phyloP scores from a whole-genome alignment of 306 rosid genomes.

The Leucaena leucocephala region DNA sequence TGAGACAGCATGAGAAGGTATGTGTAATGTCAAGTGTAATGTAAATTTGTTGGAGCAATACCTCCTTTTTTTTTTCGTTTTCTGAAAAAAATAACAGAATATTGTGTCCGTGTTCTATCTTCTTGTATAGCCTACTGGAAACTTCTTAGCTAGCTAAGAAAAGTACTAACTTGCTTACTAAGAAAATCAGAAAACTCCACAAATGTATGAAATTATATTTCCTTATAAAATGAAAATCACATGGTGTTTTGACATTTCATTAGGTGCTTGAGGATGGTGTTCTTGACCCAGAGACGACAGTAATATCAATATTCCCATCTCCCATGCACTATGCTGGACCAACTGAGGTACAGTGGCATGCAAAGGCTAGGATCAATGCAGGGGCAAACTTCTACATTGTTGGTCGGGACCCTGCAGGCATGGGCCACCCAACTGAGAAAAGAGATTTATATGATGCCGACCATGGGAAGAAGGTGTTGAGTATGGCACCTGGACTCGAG shows the following conservation, averaged over 20 bases:
- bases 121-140: background rate
- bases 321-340: constrained; percentile 99
- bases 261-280: constrained; percentile 99
- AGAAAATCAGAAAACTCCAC: background rate
- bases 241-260: constrained; percentile 15
- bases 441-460: constrained; percentile 96
- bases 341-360: constrained; percentile 99
- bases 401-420: constrained; percentile 99
- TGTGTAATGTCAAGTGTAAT: background rate
- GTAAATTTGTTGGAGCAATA: background rate
- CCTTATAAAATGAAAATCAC: constrained; percentile 7
- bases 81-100: background rate
- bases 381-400: constrained; percentile 98
- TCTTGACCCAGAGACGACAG: constrained; percentile 97
- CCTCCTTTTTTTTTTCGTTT: background rate
- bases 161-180: background rate
- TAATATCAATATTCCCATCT: constrained; percentile 96
- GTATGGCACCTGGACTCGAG: constrained; percentile 99
- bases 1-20: constrained; percentile 99
- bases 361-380: constrained; percentile 97
- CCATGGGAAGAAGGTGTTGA: constrained; percentile 95
- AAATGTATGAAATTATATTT: constrained; percentile 7
- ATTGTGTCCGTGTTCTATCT: background rate
- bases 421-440: constrained; percentile 92
- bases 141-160: background rate